Evolutionary conservation across 345 rosid species (phyloP), one percentile per base, ranked within the genome.

Genomic region (Hibiscus tridactylites): DNA sequence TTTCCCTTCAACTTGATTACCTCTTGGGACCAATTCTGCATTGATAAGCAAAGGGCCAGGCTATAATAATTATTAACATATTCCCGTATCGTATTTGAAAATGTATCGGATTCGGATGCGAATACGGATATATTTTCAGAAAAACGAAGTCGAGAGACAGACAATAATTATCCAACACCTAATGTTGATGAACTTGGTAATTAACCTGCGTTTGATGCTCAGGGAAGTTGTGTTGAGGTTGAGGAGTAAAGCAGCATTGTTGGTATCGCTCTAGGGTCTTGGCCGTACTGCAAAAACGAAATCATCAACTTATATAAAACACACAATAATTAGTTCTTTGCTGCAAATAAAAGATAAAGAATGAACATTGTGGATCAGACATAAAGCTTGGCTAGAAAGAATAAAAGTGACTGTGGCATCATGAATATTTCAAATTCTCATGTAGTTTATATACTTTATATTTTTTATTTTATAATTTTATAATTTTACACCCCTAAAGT

Each of bases 1-100:
- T 88, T 88, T 65, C 89, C 83, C 82, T 90, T 91, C 21, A 91
- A 79, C 79, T 85, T 91, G 37, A 83, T 71, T 54, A 87, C 82
- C 77, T 91, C 97, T 79, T 88, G 93, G 77, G 78, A 80, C 97
- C 96, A 91, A 70, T 65, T 87, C 96, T 90, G 81, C 75, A 81
- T 39, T 35, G 28, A 72, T 70, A 73, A 56, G 5, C 35, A 61
- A 57, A 68, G 37, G 37, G 37, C 37, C 5, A 33, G 37, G 17
- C 56, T 35, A 35, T 35, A 35, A 35, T 35, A 35, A 35, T 35
- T 35, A 35, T 5, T 35, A 5, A 35, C 8, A 35, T 35, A 35
- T 35, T 35, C 6, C 35, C 39, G 5, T 35, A 35, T 1, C 1
- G 5, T 35, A 35, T 35, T 0, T 6, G 42, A 37, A 37, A 6